Evolutionary conservation across 352 stramenopile genomes (phyloP), one percentile per base, ranked within the genome.

Genomic region (Globisporangium recalcitrans): DNA sequence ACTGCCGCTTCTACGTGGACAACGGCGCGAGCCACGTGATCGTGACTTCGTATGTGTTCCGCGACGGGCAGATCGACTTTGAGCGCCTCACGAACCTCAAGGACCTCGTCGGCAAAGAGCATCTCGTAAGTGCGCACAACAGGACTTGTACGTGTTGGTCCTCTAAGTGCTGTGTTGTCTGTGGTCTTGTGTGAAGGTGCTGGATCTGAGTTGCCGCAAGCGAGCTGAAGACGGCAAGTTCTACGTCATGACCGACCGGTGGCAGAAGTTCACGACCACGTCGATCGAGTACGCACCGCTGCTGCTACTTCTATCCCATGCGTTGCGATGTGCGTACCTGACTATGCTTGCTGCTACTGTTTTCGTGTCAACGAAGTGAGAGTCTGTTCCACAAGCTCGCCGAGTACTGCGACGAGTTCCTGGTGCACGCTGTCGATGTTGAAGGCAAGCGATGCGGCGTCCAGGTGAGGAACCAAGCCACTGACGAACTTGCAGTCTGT

Each of bases 371-470:
- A 14, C 21, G 21, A 32, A 96, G 87, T 49, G 72, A 88, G 60
- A 77, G 80, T n/a, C 87, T 94, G 55, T 87, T 99, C 59, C 71
- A 87, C 52, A 75, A 80, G 44, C 76, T 99, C 26, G 78, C 88
- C 11, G 71, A 78, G 29, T 98, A 98, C 69, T 99, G 97, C 67
- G 92, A 97, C 63, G 97, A 99, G 75, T 99, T 99, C 69, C 74
- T 99, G 31, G 96, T 99, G 1, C 97, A 99, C 73, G 97, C 96
- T 0, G 97, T 99, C 16, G 97, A 99, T 51, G 97, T 98, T 16
- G 97, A 99, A 82, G 97, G 97, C 56, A 98, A 97, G 71, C 82
- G 90, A 32, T 97, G 91, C 64, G 95, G 95, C 3, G 98, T 98
- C 58, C 81, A 98, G 73, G 85, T 93, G 60, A 4, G 13, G 3